Percentiles rank a stretch among this genome's conserved stretches.
Evolutionary conservation across 257 asterid species (phyloP).

Genomic region (Jasminum sambac): DNA sequence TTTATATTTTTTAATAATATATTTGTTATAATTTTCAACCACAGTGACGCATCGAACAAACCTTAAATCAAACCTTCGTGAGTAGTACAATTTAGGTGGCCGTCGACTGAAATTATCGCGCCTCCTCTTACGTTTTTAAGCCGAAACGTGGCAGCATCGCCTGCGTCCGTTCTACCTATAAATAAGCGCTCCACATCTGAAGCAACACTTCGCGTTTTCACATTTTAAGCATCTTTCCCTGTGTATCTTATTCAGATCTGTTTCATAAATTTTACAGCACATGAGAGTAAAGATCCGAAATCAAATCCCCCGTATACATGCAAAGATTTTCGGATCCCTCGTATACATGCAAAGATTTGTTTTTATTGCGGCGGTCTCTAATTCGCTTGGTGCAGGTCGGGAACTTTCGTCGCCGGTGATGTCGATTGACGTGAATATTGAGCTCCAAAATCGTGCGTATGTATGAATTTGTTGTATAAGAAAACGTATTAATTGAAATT

Average conservation of each 20-base stretch:
- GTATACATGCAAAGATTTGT: constrained; percentile 6
- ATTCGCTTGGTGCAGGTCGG: constrained; percentile 88
- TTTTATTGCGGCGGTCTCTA: constrained; percentile 53
- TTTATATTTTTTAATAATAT: too few relatives aligned
- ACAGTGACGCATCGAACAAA: too few relatives aligned
- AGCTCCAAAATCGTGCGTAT: constrained; percentile 4
- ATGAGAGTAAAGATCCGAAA: background rate
- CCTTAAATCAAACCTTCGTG: background rate
- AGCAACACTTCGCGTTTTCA: constrained; percentile 10
- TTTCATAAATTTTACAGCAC: background rate
- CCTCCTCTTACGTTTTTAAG: constrained; percentile 19
- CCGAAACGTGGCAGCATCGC: constrained; percentile 42
- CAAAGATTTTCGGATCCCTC: background rate
- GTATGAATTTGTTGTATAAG: constrained; percentile 4
- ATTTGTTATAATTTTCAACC: too few relatives aligned
- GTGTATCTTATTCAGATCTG: constrained; percentile 22
- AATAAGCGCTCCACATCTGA: constrained; percentile 22
- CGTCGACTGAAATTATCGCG: background rate
- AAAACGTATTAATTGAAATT: background rate
- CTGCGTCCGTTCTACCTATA: constrained; percentile 33
- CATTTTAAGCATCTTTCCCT: background rate
- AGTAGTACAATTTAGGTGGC: background rate
- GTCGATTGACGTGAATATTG: constrained; percentile 15
- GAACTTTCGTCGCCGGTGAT: constrained; percentile 40
- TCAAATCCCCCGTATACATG: constrained; percentile 11